phyloP scores from a whole-genome alignment of 176 grass and related monocot species.

The Lolium perenne region DNA sequence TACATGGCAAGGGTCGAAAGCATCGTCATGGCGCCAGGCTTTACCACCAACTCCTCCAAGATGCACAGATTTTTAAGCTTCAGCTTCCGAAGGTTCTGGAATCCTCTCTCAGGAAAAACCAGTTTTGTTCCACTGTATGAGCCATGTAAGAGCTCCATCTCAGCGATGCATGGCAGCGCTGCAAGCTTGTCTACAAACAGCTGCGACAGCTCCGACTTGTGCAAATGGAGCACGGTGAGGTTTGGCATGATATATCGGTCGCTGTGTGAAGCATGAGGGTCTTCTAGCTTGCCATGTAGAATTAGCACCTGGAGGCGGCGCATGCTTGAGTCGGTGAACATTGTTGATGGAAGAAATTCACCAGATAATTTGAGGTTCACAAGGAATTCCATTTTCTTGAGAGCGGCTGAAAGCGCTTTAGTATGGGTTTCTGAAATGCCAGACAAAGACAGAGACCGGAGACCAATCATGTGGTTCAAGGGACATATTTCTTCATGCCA shows the following conservation, averaged over 20 bases:
- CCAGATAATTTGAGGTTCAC: constrained; percentile 47
- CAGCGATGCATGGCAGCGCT: constrained; percentile 41
- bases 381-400: constrained; percentile 55
- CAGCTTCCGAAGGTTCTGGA: constrained; percentile 51
- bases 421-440: constrained; percentile 44
- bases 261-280: constrained; percentile 20
- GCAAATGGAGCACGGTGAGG: constrained; percentile 42
- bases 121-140: constrained; percentile 47
- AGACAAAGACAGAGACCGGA: constrained; percentile 49
- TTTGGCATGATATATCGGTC: constrained; percentile 48
- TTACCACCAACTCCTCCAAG: constrained; percentile 52
- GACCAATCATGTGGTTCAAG: constrained; percentile 50
- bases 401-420: constrained; percentile 25
- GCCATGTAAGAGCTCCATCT: constrained; percentile 45
- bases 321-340: constrained; percentile 50
- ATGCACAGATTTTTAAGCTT: constrained; percentile 55
- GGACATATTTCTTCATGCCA: constrained; percentile 46
- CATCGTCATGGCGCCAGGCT: constrained; percentile 45
- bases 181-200: constrained; percentile 46
- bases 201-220: constrained; percentile 39
- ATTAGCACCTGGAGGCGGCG: constrained; percentile 42
- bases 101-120: constrained; percentile 47
- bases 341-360: constrained; percentile 48
- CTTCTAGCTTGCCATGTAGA: constrained; percentile 41
- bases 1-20: constrained; percentile 53